Base-by-base conservation (phyloP, 2,329 filamentous ascomycete species). In the Diatrype stigma region DNA sequence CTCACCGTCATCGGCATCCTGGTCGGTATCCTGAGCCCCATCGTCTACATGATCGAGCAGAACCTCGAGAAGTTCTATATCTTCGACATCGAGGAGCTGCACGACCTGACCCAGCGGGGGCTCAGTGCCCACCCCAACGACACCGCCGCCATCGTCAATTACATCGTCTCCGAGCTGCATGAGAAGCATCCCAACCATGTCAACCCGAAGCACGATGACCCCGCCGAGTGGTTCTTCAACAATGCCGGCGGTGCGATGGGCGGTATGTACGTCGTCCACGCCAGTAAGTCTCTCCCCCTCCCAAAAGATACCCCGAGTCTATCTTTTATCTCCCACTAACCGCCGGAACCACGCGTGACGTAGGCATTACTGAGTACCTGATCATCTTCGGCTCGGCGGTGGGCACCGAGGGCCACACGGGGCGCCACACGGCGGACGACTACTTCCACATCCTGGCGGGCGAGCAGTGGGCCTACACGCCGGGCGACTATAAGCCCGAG, bases 191-290 rank as follows among this genome's bases (percentile, higher is more conserved):
- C 71, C 47, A 61, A 63, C 46, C 73, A 89, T 69, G 65, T 93
- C 65, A 90, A 87, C 72, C 67, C 81, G 50, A 74, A 86, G 21
- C 40, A 42, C 19, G 40, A 42, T 19, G 40, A 42, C 21, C 40
- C 22, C 52, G 83, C 93, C 72, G 87, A 93, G 70, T 96, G 90
- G 90, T 78, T 95, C 44, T 93, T 96, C 64, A 96, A 95, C 78
- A 95, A 95, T 65, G 90, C 90, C 47, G 90, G 90, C 48, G 90
- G 90, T 56, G 90, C 90, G 48, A 96, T 95, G 90, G 90, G 90
- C 50, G 88, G 81, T 64, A 94, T 95, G 90, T 91, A 90, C 69
- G 85, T 95, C 58, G 86, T 95, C 62, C 90, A 95, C 67, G 89
- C 90, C 53, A 92, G 87, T 87, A 70, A 68, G 83, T 76, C 14